Conservation (phyloP, 2,329 filamentous ascomycete genomes). For the Fusarium clavum region DNA sequence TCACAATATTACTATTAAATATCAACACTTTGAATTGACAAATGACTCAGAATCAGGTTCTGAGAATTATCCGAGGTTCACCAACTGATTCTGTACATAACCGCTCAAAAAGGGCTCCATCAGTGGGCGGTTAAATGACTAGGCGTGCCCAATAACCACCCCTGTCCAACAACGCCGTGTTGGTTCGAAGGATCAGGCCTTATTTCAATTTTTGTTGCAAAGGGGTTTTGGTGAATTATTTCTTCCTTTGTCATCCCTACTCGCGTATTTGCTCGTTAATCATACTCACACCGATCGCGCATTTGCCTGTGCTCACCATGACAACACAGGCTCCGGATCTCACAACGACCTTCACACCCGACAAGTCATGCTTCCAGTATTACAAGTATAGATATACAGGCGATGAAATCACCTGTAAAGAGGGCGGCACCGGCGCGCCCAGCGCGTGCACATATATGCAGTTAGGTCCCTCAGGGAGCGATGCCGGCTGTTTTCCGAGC, state of each 20-base stretch:
- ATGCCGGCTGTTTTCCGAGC: not conserved
- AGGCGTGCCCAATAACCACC: not conserved
- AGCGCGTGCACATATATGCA: slow-evolving; percentile 11
- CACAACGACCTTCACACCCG: slow-evolving; percentile 9
- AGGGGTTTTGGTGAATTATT: not conserved
- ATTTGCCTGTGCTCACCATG: not conserved
- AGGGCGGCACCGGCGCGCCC: not conserved
- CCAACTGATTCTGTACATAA: not conserved
- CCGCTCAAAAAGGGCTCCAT: not conserved
- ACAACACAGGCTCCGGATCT: slow-evolving; percentile 1
- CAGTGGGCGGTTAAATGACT: not conserved
- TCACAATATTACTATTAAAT: accelerated
- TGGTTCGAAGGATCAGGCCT: not conserved
- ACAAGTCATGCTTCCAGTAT: slow-evolving; percentile 8
- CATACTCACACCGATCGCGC: not conserved
- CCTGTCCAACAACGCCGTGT: not conserved
- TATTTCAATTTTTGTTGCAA: not conserved
- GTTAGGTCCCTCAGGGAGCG: not conserved
- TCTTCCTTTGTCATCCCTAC: not conserved
- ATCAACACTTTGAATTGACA: accelerated
- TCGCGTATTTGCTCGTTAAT: no score
- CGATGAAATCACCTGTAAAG: not conserved
- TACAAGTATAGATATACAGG: slow-evolving; percentile 15
- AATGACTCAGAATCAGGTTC: not conserved
- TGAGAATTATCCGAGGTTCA: not conserved